Conservation (phyloP, 139 green algal species). For the Picochlorum sp. region DNA sequence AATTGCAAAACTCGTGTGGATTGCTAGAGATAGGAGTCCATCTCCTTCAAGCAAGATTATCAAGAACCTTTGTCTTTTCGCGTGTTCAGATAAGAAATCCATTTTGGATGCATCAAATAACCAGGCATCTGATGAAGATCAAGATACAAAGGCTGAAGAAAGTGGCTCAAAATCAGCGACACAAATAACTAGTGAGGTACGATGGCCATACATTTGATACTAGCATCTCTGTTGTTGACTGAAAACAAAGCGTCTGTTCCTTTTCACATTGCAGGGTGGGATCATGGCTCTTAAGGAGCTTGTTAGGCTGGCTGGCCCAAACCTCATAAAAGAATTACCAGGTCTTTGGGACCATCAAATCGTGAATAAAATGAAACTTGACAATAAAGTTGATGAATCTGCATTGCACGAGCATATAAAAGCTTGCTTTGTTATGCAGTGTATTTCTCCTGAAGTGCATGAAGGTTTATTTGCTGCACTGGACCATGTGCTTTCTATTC, state of each 20-base stretch:
- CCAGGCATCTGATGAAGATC: slow-evolving; percentile 17
- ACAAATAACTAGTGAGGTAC: too few relatives aligned
- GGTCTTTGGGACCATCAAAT: neutral
- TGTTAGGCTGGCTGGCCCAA: neutral
- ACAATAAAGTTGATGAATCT: neutral
- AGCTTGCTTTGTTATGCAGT: slow-evolving; percentile 2
- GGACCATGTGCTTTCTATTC: slow-evolving; percentile 38
- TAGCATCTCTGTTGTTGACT: too few relatives aligned
- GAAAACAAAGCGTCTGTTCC: neutral
- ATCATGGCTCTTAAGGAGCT: neutral
- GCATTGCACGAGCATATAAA: slow-evolving; percentile 6
- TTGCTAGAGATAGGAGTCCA: slow-evolving; percentile 50
- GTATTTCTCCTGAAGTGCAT: neutral
- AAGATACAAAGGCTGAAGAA: neutral
- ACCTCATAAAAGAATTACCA: neutral
- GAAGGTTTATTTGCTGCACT: slow-evolving; percentile 15
- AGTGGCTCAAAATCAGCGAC: too few relatives aligned
- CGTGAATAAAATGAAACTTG: neutral
- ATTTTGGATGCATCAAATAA: slow-evolving; percentile 26
- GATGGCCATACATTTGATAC: too few relatives aligned
- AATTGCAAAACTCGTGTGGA: slow-evolving; percentile 63
- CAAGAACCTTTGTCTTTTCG: slow-evolving; percentile 73
- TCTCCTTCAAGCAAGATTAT: slow-evolving; percentile 78
- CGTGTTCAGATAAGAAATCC: slow-evolving; percentile 46
- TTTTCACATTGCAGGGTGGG: neutral